phyloP scores from a whole-genome alignment of 352 stramenopile genomes.

The Pythium angustatum region DNA sequence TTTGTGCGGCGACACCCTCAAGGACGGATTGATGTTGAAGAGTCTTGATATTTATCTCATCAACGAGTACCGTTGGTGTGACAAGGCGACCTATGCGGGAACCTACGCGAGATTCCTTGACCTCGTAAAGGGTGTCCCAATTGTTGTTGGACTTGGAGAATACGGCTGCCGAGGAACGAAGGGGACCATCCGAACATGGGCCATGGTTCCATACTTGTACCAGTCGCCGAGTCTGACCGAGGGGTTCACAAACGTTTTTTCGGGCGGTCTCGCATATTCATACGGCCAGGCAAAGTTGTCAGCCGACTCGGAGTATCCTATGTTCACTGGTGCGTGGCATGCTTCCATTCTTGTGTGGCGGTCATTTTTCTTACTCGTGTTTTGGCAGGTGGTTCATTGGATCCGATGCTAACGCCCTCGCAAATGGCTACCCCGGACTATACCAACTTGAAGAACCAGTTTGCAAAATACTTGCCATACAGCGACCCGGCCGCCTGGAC shows the following conservation, averaged over 20 bases:
- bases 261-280: slow-evolving; percentile 80
- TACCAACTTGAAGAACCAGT: slow-evolving; percentile 70
- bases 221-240: slow-evolving; percentile 62
- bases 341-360: background rate
- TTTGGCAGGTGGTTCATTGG: slow-evolving; percentile 51
- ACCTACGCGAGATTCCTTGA: slow-evolving; percentile 75
- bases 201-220: slow-evolving; percentile 84
- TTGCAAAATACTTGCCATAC: slow-evolving; percentile 60
- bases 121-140: slow-evolving; percentile 75
- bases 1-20: slow-evolving; percentile 83
- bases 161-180: slow-evolving; percentile 76
- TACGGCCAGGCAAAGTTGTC: slow-evolving; percentile 83
- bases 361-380: background rate
- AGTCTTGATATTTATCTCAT: slow-evolving; percentile 90
- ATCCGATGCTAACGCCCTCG: slow-evolving; percentile 62
- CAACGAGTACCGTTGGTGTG: slow-evolving; percentile 89
- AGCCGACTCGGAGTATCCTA: slow-evolving; percentile 68
- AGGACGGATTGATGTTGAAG: slow-evolving; percentile 73
- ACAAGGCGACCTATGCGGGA: slow-evolving; percentile 61
- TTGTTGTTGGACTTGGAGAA: slow-evolving; percentile 80
- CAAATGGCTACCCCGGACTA: slow-evolving; percentile 65
- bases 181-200: slow-evolving; percentile 54
- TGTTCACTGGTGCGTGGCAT: slow-evolving; percentile 83
- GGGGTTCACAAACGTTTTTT: slow-evolving; percentile 78
- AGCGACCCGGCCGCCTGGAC: slow-evolving; percentile 63